Base-by-base conservation (phyloP, 2,329 filamentous ascomycete genomes). In the Phialophora tarda region DNA sequence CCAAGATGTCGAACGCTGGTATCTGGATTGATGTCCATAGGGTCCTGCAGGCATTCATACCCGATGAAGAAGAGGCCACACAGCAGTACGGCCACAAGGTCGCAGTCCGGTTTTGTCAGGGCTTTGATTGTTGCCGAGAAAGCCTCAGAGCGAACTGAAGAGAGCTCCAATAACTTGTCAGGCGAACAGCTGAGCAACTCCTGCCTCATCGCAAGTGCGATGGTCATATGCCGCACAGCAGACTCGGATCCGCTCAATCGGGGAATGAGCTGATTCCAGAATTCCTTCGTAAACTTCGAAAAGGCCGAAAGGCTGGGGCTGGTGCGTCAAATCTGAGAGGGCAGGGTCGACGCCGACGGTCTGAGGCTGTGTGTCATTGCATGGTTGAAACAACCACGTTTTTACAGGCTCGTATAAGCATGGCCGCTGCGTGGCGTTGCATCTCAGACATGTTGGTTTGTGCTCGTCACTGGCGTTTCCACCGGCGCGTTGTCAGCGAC, bases 391-490 rank as follows among this genome's bases (percentile, higher is more conserved):
- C 23, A 54, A 26, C 51, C 51, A 54, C 6, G 51, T 30, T 26
- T 54, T 26, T 11, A 54, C 23, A 28, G 51, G 51, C 8, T 54
- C 23, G 24, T 28, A 32, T 21, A 30, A 10, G 51, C 51, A 54
- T 3, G 34, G 34, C 17, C 14, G n/a, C 1, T 54, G 51, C 17
- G 10, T 53, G 51, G 14, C 7, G 23, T 17, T 10, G 14, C 51
- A 54, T 8, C 48, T 54, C 28, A 11, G 26, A 59, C 81, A 74
- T 79, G 79, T 63, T 75, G 82, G 72, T 75, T 79, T 78, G 17
- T 74, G 77, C 71, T 81, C 79, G 65, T 81, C 78, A 59, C 75
- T 76, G 65, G 75, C 75, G 69, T 76, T 74, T 71, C 75, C 76
- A 8, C 75, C 72, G 7, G 72, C 69, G 26, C n/a, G 0, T 14